Conservation (phyloP, 768 basidiomycete genomes). For the Aureoboletus auriporus region DNA sequence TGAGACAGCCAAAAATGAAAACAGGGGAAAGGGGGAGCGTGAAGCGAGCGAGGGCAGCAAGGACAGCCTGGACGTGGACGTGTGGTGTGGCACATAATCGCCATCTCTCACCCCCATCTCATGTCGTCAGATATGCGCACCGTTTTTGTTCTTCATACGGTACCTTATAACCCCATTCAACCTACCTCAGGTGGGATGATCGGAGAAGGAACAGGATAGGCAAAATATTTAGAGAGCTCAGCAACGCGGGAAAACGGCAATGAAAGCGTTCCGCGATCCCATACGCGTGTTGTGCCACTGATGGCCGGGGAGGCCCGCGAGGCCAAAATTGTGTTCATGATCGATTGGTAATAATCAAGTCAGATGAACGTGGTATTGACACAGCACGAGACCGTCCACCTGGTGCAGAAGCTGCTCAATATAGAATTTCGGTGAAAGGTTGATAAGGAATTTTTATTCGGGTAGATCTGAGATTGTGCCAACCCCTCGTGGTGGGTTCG, state of each 20-base stretch:
- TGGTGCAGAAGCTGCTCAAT: slow-evolving; percentile 1
- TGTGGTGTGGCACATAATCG: slow-evolving; percentile 5
- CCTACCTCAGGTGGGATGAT: slow-evolving; percentile 13
- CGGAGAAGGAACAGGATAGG: neutral
- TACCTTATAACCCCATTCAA: slow-evolving; percentile 14
- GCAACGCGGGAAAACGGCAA: slow-evolving; percentile 21
- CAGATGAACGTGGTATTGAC: slow-evolving; percentile 11
- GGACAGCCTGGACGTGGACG: neutral
- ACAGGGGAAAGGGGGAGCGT: neutral
- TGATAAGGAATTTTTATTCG: slow-evolving; percentile 23
- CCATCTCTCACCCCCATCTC: slow-evolving; percentile 2
- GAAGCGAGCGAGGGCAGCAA: no score
- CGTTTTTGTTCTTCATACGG: neutral
- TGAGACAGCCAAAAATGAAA: neutral
- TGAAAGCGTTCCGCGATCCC: slow-evolving; percentile 19
- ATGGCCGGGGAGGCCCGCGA: no score
- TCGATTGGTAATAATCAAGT: slow-evolving; percentile 20
- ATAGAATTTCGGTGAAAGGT: slow-evolving; percentile 22
- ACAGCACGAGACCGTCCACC: slow-evolving; percentile 2
- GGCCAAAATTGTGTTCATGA: slow-evolving; percentile 5
- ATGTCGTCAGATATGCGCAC: neutral
- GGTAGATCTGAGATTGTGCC: slow-evolving; percentile 24
- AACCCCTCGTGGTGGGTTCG: slow-evolving; percentile 19
- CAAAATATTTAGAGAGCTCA: slow-evolving; percentile 3
- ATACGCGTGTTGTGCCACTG: no score